Base-by-base conservation (phyloP, 2,329 filamentous ascomycete species). In the Diaporthe sp. region DNA sequence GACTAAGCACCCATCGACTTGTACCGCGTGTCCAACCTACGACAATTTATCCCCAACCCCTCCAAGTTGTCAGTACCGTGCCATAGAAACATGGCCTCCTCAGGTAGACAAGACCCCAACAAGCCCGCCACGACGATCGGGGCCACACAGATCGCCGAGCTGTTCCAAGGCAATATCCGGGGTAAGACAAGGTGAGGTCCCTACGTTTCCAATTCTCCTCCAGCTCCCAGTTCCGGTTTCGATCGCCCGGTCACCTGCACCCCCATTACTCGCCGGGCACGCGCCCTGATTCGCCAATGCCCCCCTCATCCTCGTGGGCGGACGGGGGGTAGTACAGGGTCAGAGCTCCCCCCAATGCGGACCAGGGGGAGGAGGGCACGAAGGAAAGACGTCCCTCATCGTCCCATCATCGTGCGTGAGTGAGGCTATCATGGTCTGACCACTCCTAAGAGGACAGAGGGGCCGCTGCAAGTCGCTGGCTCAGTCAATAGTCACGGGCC, bases 401-500 rank as follows among this genome's bases (percentile, higher is more conserved):
- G 46, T 42, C 65, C 49, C 65, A 70, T 70, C 65, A 55, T 55
- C 65, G 49, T 55, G 65, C 49, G 65, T 9, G 13, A n/a, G 42
- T 70, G 65, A 70, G 49, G 65, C 37, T 53, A 60, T 71, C 67
- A 71, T 76, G 65, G 75, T 44, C 62, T 60, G 39, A 76, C 61
- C n/a, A 28, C 61, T 31, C 60, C 25, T 13, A 12, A 10, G 25
- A 25, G 22, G 39, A 39, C 13, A 39, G 12, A 61, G 44, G 42
- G 34, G n/a, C 57, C 25, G 31, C 22, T 22, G 34, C 60, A 46
- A 25, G 5, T 44, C n/a, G 49, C 13, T 53, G 51, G 39, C 25
- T 88, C 42, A 81, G 88, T 28, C 25, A 31, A 13, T 25, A 39
- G 84, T 86, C 53, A 86, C 84, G 15, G 85, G 86, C 15, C 82